These are phyloP conservation scores for Cordyceps farinosa DNA, from an alignment of 2,329 filamentous ascomycete genomes.

Conservation along the genomic window DNA sequence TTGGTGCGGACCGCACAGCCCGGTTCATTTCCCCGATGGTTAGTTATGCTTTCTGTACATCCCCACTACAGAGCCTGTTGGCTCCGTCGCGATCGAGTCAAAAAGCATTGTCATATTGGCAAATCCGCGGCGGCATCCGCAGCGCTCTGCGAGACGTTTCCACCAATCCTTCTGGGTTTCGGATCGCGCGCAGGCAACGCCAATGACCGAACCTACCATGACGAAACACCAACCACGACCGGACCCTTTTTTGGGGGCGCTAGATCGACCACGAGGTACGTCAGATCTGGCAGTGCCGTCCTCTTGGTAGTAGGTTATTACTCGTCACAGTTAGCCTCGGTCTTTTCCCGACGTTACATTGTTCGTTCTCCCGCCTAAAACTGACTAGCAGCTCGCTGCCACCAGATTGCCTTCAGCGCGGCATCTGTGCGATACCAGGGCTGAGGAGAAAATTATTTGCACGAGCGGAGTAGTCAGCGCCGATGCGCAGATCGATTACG, in stretches of 20 bases:
- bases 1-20: not conserved
- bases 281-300: slow-evolving; percentile 14
- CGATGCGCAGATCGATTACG: slow-evolving; percentile 15
- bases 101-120: not conserved
- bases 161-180: not conserved
- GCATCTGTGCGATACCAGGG: slow-evolving; percentile 13
- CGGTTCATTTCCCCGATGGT: not conserved
- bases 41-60: not conserved
- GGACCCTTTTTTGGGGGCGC: slow-evolving; percentile 11
- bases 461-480: slow-evolving; percentile 5
- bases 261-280: slow-evolving; percentile 16
- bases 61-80: not conserved
- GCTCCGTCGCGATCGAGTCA: not conserved
- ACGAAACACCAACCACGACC: not conserved
- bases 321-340: slow-evolving; percentile 12
- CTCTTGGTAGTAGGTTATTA: not conserved
- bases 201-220: not conserved
- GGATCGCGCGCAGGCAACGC: not conserved
- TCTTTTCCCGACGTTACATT: slow-evolving; percentile 13
- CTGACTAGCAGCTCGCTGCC: slow-evolving; percentile 5
- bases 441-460: not conserved
- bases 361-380: not conserved
- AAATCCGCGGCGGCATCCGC: not conserved
- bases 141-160: not conserved
- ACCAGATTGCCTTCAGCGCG: slow-evolving; percentile 11